Base-by-base conservation (phyloP, 257 asterid genomes). In the Scutellaria galericulata region DNA sequence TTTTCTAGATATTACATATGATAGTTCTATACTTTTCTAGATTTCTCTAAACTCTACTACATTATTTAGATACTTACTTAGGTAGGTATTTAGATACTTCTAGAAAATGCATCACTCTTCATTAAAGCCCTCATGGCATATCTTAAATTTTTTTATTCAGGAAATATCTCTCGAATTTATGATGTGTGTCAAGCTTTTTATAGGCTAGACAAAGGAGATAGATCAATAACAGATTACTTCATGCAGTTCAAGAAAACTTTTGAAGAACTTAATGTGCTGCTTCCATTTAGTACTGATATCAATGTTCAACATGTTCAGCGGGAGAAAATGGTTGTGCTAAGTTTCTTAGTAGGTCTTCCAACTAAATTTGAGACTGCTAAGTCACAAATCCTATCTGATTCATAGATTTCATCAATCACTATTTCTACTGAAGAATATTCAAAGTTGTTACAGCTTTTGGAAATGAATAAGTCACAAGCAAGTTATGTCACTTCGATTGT, bases 301-400 rank as follows among this genome's bases (percentile, higher is more conserved):
- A 13, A 11, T 11, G 46, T 5, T 6, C 59, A 64, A 11, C 18
- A 18, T 18, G 18, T 18, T 18, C 18, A 18, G 18, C 18, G 18
- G 12, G 72, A 61, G 53, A 20, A 67, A 5, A 67, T 73, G 59
- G 61, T 1, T 12, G 54, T 70, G 11, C 70, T 77, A 37, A 77
- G 73, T 24, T 24, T 77, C 59, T 54, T 77, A 37, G 55, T 6
- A 0, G 64, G 70, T 4, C 50, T 77, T 5, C 66, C 75, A 1
- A 3, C 22, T 9, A 40, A 70, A 3, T 74, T 73, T 46, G 72
- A 71, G 7, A 18, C 44, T 13, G 57, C 42, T 41, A 80, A 71
- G 39, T 65, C 75, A 8, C 70, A 78, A 9, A 72, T 75, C 7
- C 64, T 77, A 13, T 53, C 12, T 22, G 15, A n/a, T 42, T 40